Conservation (phyloP, 129 eudicot species). For the Escallonia herrerae region DNA sequence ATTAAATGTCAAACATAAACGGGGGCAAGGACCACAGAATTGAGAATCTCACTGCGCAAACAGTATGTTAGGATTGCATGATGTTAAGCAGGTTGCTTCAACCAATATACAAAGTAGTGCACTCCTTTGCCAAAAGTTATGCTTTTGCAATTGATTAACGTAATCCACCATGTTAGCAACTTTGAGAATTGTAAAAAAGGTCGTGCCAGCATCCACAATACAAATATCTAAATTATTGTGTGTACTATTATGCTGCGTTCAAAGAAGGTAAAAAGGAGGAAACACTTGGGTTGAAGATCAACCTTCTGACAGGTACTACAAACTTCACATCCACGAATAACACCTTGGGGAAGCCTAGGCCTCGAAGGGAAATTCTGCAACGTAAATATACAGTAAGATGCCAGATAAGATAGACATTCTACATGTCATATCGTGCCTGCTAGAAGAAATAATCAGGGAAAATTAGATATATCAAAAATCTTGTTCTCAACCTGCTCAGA, state of each 20-base stretch:
- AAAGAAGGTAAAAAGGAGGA: neutral
- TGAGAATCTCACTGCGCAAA: neutral
- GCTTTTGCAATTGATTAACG: no score
- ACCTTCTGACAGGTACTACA: slow-evolving; percentile 95
- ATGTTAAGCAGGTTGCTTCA: no score
- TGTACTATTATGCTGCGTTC: no score
- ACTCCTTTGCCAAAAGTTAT: no score
- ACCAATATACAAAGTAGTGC: no score
- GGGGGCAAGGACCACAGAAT: neutral
- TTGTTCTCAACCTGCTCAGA: slow-evolving; percentile 49
- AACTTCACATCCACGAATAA: slow-evolving; percentile 79
- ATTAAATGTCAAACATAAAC: neutral
- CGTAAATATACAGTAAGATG: slow-evolving; percentile 6
- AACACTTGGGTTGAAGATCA: neutral
- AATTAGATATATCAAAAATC: neutral
- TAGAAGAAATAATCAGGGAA: neutral
- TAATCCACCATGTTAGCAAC: no score
- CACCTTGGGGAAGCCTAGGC: slow-evolving; percentile 65
- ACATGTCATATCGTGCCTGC: neutral
- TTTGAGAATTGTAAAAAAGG: no score
- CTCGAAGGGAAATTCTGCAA: slow-evolving; percentile 45
- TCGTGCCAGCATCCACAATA: no score
- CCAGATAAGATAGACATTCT: neutral
- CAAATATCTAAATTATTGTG: no score
- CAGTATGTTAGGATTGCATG: neutral